Evolutionary conservation across 192 early-diverging fungal species (phyloP).

Genomic region (Backusella mclennaniae): DNA sequence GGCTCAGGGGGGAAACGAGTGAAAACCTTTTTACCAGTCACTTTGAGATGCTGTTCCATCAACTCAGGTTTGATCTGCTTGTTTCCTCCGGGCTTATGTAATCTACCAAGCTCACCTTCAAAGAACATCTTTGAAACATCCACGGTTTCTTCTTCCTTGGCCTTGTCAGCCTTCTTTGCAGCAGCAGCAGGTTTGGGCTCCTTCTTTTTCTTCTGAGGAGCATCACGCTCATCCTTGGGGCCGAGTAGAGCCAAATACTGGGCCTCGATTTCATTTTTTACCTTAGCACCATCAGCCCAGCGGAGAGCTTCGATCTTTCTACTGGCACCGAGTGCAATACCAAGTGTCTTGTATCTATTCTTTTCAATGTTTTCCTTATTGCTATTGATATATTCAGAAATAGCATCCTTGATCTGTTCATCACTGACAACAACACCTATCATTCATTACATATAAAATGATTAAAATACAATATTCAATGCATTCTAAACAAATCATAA

Average conservation of each 20-base stretch:
- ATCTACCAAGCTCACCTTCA: slow-evolving; percentile 87
- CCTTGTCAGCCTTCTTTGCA: slow-evolving; percentile 29
- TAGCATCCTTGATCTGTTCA: slow-evolving; percentile 67
- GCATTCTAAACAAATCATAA: not conserved
- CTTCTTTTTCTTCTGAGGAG: slow-evolving; percentile 60
- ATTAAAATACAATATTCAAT: not conserved
- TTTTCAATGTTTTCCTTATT: slow-evolving; percentile 70
- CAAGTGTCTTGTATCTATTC: slow-evolving; percentile 86
- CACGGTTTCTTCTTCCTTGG: slow-evolving; percentile 26
- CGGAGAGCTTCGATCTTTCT: slow-evolving; percentile 66
- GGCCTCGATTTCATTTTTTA: slow-evolving; percentile 88
- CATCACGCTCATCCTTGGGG: slow-evolving; percentile 98
- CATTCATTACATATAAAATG: not conserved
- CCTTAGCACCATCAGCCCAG: slow-evolving; percentile 87
- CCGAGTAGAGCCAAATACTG: slow-evolving; percentile 85
- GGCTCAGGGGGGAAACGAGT: slow-evolving; percentile 99
- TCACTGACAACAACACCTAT: slow-evolving; percentile 81
- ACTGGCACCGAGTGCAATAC: slow-evolving; percentile 70
- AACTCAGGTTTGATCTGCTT: slow-evolving; percentile 91
- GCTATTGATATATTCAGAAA: slow-evolving; percentile 62
- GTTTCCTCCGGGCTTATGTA: slow-evolving; percentile 97
- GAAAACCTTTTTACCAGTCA: slow-evolving; percentile 87
- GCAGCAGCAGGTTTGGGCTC: slow-evolving; percentile 47
- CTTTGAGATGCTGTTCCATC: slow-evolving; percentile 86
- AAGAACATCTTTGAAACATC: slow-evolving; percentile 71